These are phyloP conservation scores for Aleurites moluccanus DNA, from an alignment of 441 rosid genomes.

Conservation along the genomic window DNA sequence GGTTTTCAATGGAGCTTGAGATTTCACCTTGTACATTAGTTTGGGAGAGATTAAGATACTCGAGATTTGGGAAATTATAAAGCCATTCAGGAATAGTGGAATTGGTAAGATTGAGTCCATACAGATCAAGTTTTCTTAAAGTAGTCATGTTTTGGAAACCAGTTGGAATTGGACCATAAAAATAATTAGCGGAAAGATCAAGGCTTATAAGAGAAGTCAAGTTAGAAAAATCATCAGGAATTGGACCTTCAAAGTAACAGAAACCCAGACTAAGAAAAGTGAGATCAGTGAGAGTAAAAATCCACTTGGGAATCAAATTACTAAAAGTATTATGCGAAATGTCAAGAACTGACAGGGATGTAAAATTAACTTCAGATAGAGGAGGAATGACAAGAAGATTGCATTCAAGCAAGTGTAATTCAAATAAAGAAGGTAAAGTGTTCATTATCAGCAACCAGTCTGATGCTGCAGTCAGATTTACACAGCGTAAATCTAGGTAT, in stretches of 20 bases:
- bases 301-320: slow-evolving; percentile 22
- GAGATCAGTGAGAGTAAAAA: slow-evolving; percentile 12
- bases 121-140: neutral
- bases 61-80: neutral
- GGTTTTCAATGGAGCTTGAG: too few relatives aligned
- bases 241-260: too few relatives aligned
- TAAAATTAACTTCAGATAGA: neutral
- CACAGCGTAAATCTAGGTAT: slow-evolving; percentile 18
- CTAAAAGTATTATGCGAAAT: slow-evolving; percentile 12
- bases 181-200: neutral
- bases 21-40: too few relatives aligned
- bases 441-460: neutral
- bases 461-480: slow-evolving; percentile 2
- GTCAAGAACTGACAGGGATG: slow-evolving; percentile 13
- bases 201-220: slow-evolving; percentile 4
- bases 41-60: neutral
- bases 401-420: slow-evolving; percentile 13
- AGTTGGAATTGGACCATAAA: neutral
- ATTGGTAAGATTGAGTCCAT: neutral
- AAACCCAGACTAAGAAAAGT: too few relatives aligned
- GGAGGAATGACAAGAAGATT: neutral
- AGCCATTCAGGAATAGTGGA: neutral
- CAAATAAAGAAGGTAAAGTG: slow-evolving; percentile 4
- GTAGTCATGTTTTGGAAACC: neutral
- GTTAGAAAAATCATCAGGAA: too few relatives aligned